phyloP scores from a whole-genome alignment of 441 rosid species.

The Erysimum cheiri region DNA sequence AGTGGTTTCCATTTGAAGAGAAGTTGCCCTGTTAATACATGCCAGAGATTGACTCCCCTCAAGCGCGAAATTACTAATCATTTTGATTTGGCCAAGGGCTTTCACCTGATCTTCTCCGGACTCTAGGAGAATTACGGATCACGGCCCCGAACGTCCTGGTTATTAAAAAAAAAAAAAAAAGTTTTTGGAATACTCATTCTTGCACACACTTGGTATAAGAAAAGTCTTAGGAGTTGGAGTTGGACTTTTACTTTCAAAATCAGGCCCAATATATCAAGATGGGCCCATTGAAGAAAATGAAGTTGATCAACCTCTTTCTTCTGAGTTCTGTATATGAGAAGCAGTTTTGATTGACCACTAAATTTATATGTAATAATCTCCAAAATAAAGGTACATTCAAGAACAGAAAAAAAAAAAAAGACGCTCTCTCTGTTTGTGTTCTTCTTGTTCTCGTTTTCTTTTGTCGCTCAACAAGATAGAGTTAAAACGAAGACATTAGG shows the following conservation, averaged over 20 bases:
- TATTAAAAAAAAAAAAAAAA: too few species aligned
- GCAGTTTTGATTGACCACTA: background rate
- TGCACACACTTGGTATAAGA: background rate
- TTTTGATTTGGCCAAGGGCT: too few species aligned
- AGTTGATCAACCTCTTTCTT: background rate
- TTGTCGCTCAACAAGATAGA: constrained; percentile 27
- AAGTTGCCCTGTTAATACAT: too few species aligned
- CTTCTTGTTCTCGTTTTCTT: constrained; percentile 25
- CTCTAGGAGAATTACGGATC: too few species aligned
- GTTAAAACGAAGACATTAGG: constrained; percentile 23
- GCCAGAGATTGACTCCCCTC: too few species aligned
- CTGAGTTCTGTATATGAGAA: background rate
- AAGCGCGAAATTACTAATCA: too few species aligned
- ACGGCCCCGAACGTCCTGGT: too few species aligned
- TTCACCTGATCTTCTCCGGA: too few species aligned
- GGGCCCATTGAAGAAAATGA: background rate
- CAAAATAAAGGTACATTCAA: constrained; percentile 1
- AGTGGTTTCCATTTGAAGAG: too few species aligned
- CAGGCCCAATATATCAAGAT: background rate
- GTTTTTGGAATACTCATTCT: background rate
- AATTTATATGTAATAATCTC: constrained; percentile 1
- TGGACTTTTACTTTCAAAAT: background rate
- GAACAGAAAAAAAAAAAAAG: background rate
- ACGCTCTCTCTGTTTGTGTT: constrained; percentile 11
- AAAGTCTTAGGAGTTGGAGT: background rate